Percentiles rank a stretch among this genome's conserved stretches.
Evolutionary conservation across 805 yeast species (phyloP).

Genomic region (Cyberlindnera saturnus): DNA sequence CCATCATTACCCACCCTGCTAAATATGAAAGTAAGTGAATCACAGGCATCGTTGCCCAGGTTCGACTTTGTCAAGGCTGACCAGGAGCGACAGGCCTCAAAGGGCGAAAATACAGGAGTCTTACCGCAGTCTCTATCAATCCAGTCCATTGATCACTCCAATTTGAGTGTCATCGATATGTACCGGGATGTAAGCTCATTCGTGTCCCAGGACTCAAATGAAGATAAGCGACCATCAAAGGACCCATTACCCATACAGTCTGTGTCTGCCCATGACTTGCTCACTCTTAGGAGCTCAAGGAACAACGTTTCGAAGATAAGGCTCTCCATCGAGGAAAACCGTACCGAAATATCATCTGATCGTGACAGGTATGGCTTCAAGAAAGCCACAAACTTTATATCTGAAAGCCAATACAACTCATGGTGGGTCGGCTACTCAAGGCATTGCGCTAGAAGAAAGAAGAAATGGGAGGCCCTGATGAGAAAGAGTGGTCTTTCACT

Average conservation of each 20-base stretch:
- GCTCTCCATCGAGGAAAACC: constrained; percentile 8
- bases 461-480: constrained; percentile 71
- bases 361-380: constrained; percentile 85
- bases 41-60: neutral
- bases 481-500: constrained; percentile 57
- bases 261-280: constrained; percentile 3
- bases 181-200: constrained; percentile 25
- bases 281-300: constrained; percentile 9
- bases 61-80: constrained; percentile 1
- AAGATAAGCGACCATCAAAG: neutral
- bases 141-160: constrained; percentile 20
- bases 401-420: constrained; percentile 51
- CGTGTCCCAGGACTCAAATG: constrained; percentile 2
- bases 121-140: neutral
- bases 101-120: neutral
- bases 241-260: neutral
- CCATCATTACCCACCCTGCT: constrained; percentile 13
- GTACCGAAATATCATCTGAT: constrained; percentile 6
- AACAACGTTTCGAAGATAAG: constrained; percentile 10
- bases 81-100: neutral
- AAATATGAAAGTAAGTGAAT: neutral
- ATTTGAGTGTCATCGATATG: constrained; percentile 31
- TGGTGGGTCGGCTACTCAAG: constrained; percentile 74
- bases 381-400: constrained; percentile 50
- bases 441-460: constrained; percentile 57